phyloP scores from a whole-genome alignment of 768 basidiomycete species.

The Leccinum disarticulatum region DNA sequence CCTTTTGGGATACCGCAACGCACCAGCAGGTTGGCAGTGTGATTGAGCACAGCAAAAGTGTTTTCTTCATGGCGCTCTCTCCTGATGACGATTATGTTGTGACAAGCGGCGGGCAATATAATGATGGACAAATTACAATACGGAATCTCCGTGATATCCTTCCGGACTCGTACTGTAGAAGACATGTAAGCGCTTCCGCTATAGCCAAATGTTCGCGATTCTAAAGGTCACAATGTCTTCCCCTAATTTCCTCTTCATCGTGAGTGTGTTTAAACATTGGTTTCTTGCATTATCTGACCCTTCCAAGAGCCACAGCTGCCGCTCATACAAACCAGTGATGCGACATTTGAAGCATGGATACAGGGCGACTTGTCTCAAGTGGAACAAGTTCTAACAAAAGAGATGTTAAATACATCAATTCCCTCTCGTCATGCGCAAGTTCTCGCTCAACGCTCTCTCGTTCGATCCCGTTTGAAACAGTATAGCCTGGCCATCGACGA shows the following conservation, averaged over 20 bases:
- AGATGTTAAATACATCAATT: neutral
- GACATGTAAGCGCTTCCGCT: neutral
- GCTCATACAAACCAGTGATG: neutral
- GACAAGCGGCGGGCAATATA: neutral
- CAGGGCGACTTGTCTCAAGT: neutral
- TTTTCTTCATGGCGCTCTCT: slow-evolving; percentile 1
- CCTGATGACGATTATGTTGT: neutral
- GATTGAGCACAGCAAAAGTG: neutral
- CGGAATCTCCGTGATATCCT: neutral
- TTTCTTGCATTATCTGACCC: accelerated
- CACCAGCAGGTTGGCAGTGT: neutral
- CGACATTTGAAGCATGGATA: neutral
- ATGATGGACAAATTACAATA: neutral
- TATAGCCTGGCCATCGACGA: no score
- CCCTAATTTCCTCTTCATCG: neutral
- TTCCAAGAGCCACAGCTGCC: neutral
- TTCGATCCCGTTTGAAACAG: no score
- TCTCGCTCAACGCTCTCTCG: neutral
- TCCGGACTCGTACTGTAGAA: neutral
- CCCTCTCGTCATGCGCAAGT: neutral
- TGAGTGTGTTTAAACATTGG: neutral
- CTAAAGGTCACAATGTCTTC: neutral
- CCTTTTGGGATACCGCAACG: neutral
- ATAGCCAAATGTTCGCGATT: no score
- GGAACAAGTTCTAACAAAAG: slow-evolving; percentile 1